These are phyloP conservation scores for Blastomyces emzantsi DNA, from an alignment of 2,329 filamentous ascomycete genomes.

Conservation along the genomic window DNA sequence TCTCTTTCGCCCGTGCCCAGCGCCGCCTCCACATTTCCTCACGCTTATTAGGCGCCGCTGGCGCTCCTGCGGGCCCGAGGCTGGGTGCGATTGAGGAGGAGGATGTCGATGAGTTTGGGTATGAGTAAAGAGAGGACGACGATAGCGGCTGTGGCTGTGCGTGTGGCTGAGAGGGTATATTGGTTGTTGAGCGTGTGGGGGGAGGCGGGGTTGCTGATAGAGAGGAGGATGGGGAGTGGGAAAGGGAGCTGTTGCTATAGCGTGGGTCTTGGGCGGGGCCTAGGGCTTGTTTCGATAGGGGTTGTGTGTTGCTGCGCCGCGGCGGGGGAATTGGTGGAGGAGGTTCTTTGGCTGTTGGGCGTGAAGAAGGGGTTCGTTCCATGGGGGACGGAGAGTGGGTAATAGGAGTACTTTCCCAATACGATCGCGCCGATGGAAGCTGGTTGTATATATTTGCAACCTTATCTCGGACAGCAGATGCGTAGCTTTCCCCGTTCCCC, in stretches of 20 bases:
- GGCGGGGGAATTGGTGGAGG: slow-evolving; percentile 21
- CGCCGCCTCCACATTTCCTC: slow-evolving; percentile 42
- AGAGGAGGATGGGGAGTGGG: neutral
- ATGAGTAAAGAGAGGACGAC: neutral
- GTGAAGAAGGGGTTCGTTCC: slow-evolving; percentile 14
- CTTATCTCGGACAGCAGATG: slow-evolving; percentile 14
- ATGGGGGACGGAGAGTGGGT: slow-evolving; percentile 15
- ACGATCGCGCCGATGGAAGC: slow-evolving; percentile 16
- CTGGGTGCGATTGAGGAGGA: slow-evolving; percentile 2
- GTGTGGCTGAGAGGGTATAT: neutral
- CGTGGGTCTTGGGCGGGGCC: neutral
- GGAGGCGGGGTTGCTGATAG: neutral
- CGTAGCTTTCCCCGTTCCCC: slow-evolving; percentile 14
- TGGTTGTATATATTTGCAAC: slow-evolving; percentile 17
- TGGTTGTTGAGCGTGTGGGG: neutral
- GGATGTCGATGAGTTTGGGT: slow-evolving; percentile 9
- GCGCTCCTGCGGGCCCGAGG: neutral
- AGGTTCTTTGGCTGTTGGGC: slow-evolving; percentile 22
- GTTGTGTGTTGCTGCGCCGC: slow-evolving; percentile 20
- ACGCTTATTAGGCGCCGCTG: slow-evolving; percentile 35
- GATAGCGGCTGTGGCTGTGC: neutral
- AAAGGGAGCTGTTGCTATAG: neutral
- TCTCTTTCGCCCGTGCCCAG: slow-evolving; percentile 38
- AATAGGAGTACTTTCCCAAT: slow-evolving; percentile 23
- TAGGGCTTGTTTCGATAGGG: neutral